phyloP scores from a whole-genome alignment of 495 filamentous ascomycete species.

The Bathelium albidoporum region DNA sequence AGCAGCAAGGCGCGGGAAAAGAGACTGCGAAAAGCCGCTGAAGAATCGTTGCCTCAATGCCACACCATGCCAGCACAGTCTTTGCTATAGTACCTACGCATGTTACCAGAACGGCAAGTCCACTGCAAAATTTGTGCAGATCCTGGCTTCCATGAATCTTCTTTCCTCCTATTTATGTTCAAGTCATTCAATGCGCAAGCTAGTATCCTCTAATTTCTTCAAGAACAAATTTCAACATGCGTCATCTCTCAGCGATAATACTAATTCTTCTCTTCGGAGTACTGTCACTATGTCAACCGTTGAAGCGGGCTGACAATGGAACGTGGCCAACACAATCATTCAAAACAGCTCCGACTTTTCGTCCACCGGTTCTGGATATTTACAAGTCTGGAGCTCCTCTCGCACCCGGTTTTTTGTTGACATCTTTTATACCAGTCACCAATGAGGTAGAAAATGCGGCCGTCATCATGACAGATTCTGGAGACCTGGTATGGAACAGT shows the following conservation, averaged over 20 bases:
- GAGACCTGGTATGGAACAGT: constrained; percentile 16
- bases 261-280: background rate
- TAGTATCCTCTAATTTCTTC: background rate
- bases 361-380: constrained; percentile 9
- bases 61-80: background rate
- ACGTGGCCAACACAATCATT: constrained; percentile 15
- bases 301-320: constrained; percentile 7
- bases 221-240: background rate
- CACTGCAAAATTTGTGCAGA: background rate
- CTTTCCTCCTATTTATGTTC: background rate
- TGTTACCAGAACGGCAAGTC: background rate
- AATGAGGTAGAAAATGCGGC: constrained; percentile 9
- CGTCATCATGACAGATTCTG: constrained; percentile 14
- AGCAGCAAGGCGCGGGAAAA: background rate
- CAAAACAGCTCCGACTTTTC: constrained; percentile 14
- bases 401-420: constrained; percentile 8
- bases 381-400: background rate
- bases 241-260: background rate
- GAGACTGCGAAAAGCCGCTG: background rate
- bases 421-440: constrained; percentile 10
- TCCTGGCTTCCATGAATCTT: background rate
- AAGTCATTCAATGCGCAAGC: background rate
- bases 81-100: background rate
- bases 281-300: background rate
- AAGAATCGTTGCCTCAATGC: background rate